Percentiles rank a stretch among this genome's conserved stretches.
phyloP scores from a whole-genome alignment of 2,329 filamentous ascomycete species.

The Bisporella sp. region DNA sequence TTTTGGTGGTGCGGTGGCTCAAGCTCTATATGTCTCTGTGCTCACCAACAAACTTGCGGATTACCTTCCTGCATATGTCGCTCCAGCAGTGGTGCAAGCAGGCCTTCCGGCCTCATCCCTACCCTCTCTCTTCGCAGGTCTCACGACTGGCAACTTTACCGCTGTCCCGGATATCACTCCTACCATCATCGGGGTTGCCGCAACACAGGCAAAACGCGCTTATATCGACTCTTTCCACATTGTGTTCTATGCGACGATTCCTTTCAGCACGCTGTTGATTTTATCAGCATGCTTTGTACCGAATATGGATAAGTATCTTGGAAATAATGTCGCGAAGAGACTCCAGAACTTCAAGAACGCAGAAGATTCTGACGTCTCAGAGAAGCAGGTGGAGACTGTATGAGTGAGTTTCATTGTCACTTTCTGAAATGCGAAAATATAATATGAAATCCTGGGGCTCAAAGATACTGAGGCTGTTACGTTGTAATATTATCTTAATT shows the following conservation, averaged over 20 bases:
- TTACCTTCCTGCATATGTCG: conserved; percentile 29
- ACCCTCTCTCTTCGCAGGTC: conserved; percentile 27
- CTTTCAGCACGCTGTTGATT: conserved; percentile 27
- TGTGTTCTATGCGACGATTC: conserved; percentile 29
- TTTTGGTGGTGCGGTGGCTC: conserved; percentile 32
- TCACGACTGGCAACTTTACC: conserved; percentile 27
- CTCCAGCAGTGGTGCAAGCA: conserved; percentile 27
- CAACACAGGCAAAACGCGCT: conserved; percentile 12
- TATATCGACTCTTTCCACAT: conserved; percentile 28
- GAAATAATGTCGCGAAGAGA: not conserved
- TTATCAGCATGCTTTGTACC: conserved; percentile 20
- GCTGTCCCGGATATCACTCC: conserved; percentile 30
- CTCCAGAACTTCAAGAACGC: too few species aligned
- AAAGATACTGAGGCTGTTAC: too few species aligned
- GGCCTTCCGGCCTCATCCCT: conserved; percentile 31
- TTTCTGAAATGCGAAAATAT: too few species aligned
- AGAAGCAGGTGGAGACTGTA: too few species aligned
- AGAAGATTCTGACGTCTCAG: too few species aligned
- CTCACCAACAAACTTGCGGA: conserved; percentile 30
- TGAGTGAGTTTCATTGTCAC: too few species aligned
- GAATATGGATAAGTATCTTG: not conserved
- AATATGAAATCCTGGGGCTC: not conserved
- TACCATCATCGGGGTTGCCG: conserved; percentile 28
- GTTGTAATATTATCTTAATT: too few species aligned
- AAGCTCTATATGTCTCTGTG: conserved; percentile 32